Evolutionary conservation across 164 flowering plant species (phyloP), one percentile per base, ranked within the genome.

Genomic region (Cinnamomum chago): DNA sequence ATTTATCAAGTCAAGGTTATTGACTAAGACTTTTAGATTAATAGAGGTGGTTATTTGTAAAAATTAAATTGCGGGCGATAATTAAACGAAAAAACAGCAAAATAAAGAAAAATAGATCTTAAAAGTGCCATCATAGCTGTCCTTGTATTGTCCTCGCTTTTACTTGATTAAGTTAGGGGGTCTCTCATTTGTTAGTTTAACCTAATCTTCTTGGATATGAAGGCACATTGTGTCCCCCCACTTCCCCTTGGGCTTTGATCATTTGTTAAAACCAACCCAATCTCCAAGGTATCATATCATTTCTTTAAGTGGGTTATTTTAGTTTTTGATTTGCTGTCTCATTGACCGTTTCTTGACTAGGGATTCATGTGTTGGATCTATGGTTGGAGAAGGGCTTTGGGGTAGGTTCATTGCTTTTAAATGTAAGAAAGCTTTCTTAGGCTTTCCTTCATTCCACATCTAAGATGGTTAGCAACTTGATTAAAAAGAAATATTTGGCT

Each of bases 211-310:
- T 62, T 51, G 62, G 65, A 27, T 40, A 33, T 23, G 76, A 62
- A 40, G 76, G 76, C 76, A 74, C 58, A 70, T 74, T 74, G 71
- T 66, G 60, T 50, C 70, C 71, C 76, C 64, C 64, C 71, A 30
- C 52, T 22, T 67, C 70, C 20, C 17, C 71, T 50, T 58, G 73
- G 76, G 28, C 68, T 50, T 72, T 60, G 60, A 62, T 68, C 23
- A 72, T 68, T 73, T 50, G 9, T 14, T 55, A 66, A 67, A 20
- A 47, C 58, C 66, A 58, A 20, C 72, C 71, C 73, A 77, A 68
- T 72, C 72, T 77, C 79, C 76, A 10, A 77, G 69, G 72, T 22
- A 25, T 68, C 55, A 47, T 47, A n/a, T 12, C n/a, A 22, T 20
- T 51, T 51, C 65, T 58, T 58, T 60, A 20, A 55, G 30, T 6